Base-by-base conservation (phyloP, 371 early-diverging fungal species). In the Mortierella sp. region DNA sequence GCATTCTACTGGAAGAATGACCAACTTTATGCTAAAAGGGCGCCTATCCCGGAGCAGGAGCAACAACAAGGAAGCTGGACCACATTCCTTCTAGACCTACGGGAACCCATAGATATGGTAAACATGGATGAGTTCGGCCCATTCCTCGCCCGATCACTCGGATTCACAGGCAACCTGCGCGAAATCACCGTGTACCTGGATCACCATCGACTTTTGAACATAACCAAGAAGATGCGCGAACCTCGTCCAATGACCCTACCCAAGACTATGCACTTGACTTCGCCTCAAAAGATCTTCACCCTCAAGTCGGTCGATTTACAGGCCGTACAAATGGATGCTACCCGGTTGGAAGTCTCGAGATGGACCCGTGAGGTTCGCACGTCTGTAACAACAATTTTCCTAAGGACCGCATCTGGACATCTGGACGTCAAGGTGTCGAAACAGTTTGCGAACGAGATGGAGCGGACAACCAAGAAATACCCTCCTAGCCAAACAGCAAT, bases 1-100 rank as follows among this genome's bases (percentile, higher is more conserved):
- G 94, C 91, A 3, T 96, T 96, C 68, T 92, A 92, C 70, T 96
- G 95, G 85, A 91, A 88, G 66, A 94, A 93, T 3, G 96, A 96
- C 79, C 92, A 92, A 70, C 81, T 96, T 14, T 94, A 89, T 70
- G 92, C 95, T 1, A 93, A 91, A 68, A 76, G 88, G 37, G 92
- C 88, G 2, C 72, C 72, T 37, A 79, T 91, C 1, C 83, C 88
- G 0, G 85, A 83, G 10, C 67, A 80, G 7, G 71, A 79, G 7
- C 48, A 37, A 2, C 51, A 67, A 40, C 79, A 80, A 21, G 74
- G 81, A 29, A 43, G 57, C 13, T 91, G 91, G 92, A 94, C 94
- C 0, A 85, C 89, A 0, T 94, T 95, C 62, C 68, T 86, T 19
- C 83, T 94, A 84, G 88, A 89, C 49, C 54, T 94, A 45, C 83